A percentile compares a stretch with the other conserved stretches of the same genome.
phyloP scores from a whole-genome alignment of 805 yeast species.

The Teunomyces pallodes region DNA sequence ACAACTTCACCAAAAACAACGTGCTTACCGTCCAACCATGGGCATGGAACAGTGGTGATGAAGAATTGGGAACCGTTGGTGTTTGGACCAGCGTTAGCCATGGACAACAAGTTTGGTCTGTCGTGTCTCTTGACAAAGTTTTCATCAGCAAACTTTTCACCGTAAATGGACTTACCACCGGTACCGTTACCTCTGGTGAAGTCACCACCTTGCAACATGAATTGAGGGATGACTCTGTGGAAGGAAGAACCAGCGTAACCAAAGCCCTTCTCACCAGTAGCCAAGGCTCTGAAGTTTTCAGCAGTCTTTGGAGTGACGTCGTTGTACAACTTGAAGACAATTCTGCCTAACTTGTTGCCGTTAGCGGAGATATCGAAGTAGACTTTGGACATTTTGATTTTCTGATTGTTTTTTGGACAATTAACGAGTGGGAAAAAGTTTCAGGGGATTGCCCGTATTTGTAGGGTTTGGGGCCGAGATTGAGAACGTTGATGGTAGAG shows the following conservation, averaged over 20 bases:
- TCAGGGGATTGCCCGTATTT: slow-evolving; percentile 1
- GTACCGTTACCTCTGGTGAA: slow-evolving; percentile 46
- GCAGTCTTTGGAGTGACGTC: slow-evolving; percentile 94
- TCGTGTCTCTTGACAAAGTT: slow-evolving; percentile 71
- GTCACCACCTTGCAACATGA: slow-evolving; percentile 51
- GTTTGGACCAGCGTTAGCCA: slow-evolving; percentile 99
- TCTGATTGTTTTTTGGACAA: neutral
- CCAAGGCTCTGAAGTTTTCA: slow-evolving; percentile 91
- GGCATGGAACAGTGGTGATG: slow-evolving; percentile 83
- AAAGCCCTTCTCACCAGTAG: slow-evolving; percentile 54
- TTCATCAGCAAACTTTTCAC: slow-evolving; percentile 74
- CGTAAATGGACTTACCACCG: slow-evolving; percentile 54
- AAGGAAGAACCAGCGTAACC: slow-evolving; percentile 44
- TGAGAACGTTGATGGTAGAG: slow-evolving; percentile 4
- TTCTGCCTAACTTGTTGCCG: slow-evolving; percentile 69
- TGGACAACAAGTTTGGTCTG: slow-evolving; percentile 79
- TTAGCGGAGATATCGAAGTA: slow-evolving; percentile 80
- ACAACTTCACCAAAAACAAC: slow-evolving; percentile 92
- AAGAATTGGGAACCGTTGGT: slow-evolving; percentile 98
- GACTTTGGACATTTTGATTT: slow-evolving; percentile 57
- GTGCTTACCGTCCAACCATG: slow-evolving; percentile 93
- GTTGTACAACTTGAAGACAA: slow-evolving; percentile 84
- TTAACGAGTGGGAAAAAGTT: slow-evolving; percentile 2
- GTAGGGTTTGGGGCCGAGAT: slow-evolving; percentile 2
- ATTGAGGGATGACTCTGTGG: slow-evolving; percentile 48